These are phyloP conservation scores for Candida nanaspora DNA, from an alignment of 805 yeast species.

Conservation along the genomic window DNA sequence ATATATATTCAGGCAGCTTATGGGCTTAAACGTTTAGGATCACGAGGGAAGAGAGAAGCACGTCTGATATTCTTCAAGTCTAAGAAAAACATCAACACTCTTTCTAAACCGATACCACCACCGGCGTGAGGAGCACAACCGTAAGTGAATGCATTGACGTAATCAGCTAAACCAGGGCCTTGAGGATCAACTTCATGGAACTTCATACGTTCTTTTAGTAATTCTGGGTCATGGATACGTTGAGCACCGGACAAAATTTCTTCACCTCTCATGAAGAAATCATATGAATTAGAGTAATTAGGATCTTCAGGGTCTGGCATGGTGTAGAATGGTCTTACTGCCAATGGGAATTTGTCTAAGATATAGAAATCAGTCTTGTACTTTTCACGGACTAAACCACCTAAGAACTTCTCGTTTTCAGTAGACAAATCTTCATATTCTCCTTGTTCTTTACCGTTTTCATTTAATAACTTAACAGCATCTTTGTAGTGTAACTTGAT, in stretches of 20 bases:
- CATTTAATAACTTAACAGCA: constrained; percentile 82
- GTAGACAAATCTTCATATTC: constrained; percentile 88
- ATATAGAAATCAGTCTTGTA: constrained; percentile 97
- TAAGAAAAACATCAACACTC: constrained; percentile 97
- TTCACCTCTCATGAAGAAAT: constrained; percentile 99
- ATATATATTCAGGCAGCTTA: constrained; percentile 15
- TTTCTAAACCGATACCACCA: constrained; percentile 98
- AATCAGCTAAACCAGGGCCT: constrained; percentile 80
- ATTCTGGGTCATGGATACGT: constrained; percentile 91
- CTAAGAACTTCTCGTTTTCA: constrained; percentile 90
- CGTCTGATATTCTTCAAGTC: constrained; percentile 96
- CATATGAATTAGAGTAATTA: constrained; percentile 93
- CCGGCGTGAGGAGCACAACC: constrained; percentile 99
- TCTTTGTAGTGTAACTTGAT: constrained; percentile 84
- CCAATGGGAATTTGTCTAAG: constrained; percentile 96
- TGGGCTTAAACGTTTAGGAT: constrained; percentile 91
- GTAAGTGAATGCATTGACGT: constrained; percentile 84
- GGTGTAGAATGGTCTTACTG: constrained; percentile 96
- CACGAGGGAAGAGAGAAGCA: constrained; percentile 99
- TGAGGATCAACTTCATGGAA: constrained; percentile 78
- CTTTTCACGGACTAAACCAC: constrained; percentile 85
- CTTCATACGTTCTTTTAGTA: constrained; percentile 74
- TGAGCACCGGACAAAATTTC: constrained; percentile 99
- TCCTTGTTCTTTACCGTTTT: constrained; percentile 77
- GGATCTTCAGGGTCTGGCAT: constrained; percentile 96